Evolutionary conservation across 2,329 filamentous ascomycete species (phyloP), one percentile per base, ranked within the genome.

Genomic region (Aspergillus novofumigatus): DNA sequence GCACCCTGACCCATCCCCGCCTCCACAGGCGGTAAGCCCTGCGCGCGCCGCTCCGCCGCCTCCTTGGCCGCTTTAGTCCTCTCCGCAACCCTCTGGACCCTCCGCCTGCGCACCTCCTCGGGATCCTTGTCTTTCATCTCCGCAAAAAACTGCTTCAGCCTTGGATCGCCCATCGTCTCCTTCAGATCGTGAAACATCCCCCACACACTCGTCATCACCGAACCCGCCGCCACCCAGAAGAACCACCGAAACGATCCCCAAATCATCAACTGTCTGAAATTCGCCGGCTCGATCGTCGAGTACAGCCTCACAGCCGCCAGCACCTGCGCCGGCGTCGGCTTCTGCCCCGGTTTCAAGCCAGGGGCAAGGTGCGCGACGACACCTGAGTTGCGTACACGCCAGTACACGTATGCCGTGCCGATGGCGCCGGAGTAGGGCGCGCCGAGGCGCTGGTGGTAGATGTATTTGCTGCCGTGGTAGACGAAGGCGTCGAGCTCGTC

Each of bases 401-500:
- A 35, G 50, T 66, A 66, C 11, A 20, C 4, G 11, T 14, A 23
- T 9, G 38, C 10, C 32, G 28, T 47, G 25, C 49, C 14, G 5
- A 26, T 32, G 26, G 17, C 3, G 61, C 25, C 7, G 49, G 42
- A 21, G 57, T 64, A 9, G n/a, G 64, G 66, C 3, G 62, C 21
- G 2, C 65, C 69, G 4, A 61, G 47, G 10, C 65, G 60, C n/a
- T 52, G 28, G 38, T 65, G 51, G 58, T 71, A 68, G 1, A 68
- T n/a, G 29, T 45, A 25, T 2, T 52, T 59, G 23, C 67, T 65
- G 50, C 52, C 42, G 45, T 63, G 58, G n/a, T 59, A 56, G 21
- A 69, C 64, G 38, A 72, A 62, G 21, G 66, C 67, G 58, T 75
- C 72, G 23, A 74, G 49, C 53, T 75, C 73, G 8, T 68, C 65